phyloP scores from a whole-genome alignment of 352 stramenopile species.

The Phytophthora meadii region DNA sequence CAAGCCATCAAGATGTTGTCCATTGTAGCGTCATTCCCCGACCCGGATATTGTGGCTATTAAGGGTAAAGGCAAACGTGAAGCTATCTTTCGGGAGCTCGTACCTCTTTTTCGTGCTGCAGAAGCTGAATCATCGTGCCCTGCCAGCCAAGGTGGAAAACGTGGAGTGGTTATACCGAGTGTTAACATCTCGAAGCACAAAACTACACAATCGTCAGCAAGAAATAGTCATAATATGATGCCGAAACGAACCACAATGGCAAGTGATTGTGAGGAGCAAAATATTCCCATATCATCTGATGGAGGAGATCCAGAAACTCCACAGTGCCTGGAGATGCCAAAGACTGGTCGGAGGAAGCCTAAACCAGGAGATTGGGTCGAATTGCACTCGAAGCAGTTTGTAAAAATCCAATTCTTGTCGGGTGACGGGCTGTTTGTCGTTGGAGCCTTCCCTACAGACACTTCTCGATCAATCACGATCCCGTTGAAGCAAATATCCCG shows the following conservation, averaged over 20 bases:
- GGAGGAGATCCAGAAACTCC: not conserved
- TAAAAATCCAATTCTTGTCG: slow-evolving; percentile 54
- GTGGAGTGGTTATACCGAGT: slow-evolving; percentile 23
- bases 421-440: slow-evolving; percentile 39
- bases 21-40: slow-evolving; percentile 56
- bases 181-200: slow-evolving; percentile 11
- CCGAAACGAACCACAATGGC: slow-evolving; percentile 7
- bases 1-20: slow-evolving; percentile 53
- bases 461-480: slow-evolving; percentile 32
- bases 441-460: slow-evolving; percentile 20
- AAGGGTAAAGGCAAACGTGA: slow-evolving; percentile 30
- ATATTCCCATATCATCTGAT: not conserved
- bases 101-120: slow-evolving; percentile 31
- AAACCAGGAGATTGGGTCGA: slow-evolving; percentile 65
- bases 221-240: not conserved
- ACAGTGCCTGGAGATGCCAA: not conserved
- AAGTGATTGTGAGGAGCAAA: slow-evolving; percentile 2
- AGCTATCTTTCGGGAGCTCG: slow-evolving; percentile 28
- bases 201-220: not conserved
- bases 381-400: slow-evolving; percentile 49
- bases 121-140: slow-evolving; percentile 1
- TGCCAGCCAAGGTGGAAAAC: not conserved
- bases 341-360: slow-evolving; percentile 21
- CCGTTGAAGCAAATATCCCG: slow-evolving; percentile 34
- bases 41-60: slow-evolving; percentile 15